phyloP scores from a whole-genome alignment of 1,139 yeast species.

The Casaregolazyma lundiana region DNA sequence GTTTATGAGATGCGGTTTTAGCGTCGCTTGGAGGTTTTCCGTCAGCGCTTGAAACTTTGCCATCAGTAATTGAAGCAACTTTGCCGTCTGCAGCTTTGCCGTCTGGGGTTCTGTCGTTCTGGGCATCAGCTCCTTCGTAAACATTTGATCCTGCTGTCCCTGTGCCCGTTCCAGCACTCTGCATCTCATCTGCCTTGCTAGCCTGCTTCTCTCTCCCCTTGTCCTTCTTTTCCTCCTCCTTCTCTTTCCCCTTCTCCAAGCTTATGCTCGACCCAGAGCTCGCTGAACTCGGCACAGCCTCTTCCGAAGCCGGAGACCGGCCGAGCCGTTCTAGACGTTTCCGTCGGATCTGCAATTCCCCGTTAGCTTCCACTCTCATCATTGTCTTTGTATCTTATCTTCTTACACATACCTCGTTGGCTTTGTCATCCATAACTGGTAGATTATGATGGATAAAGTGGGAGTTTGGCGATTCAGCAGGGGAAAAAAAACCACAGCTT shows the following conservation, averaged over 20 bases:
- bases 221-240: not conserved
- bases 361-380: not conserved
- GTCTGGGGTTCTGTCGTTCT: not conserved
- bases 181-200: no score
- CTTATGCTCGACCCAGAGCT: no score
- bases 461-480: not conserved
- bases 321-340: constrained; percentile 27
- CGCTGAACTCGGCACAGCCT: no score
- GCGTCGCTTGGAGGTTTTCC: not conserved
- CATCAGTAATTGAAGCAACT: not conserved
- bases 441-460: not conserved
- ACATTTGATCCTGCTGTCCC: no score
- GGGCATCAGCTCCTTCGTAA: no score
- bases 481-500: not conserved
- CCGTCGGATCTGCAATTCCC: constrained; percentile 25
- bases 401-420: constrained; percentile 12
- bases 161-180: no score
- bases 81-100: not conserved
- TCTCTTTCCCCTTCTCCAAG: not conserved
- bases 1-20: not conserved
- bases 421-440: constrained; percentile 6
- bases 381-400: constrained; percentile 23
- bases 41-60: not conserved
- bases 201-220: not conserved
- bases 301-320: no score